Evolutionary conservation across 805 yeast genomes (phyloP), one percentile per base, ranked within the genome.

Genomic region (Saturnispora sekii): DNA sequence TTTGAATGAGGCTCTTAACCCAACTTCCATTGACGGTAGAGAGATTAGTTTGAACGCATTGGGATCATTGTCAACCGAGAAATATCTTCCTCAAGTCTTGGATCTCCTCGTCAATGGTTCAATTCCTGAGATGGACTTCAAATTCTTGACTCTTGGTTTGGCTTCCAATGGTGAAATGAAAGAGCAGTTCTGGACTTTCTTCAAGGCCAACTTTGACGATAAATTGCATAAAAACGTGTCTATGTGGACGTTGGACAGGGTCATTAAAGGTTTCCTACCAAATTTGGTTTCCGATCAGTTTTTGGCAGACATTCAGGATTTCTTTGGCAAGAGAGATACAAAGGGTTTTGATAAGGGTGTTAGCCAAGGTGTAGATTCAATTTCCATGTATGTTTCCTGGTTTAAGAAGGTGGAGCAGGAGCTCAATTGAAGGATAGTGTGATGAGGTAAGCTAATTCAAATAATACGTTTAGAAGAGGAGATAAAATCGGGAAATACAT

Each of bases 61-160:
- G 38, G 84, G 85, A 1, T 58, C 64, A 14, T 64, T 72, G 16
- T 51, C 63, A 32, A 65, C 67, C 29, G 53, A 57, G 9, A 62
- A 59, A 11, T 62, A 67, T 28, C 61, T 74, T 21, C 53, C 60
- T n/a, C 56, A 57, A 40, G 60, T 74, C 40, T 51, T 77, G n/a
- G 58, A 52, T 0, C 53, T 68, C 46, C 57, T 76, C 30, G 56
- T 69, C 36, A 66, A 74, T 32, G 67, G 68, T 2, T 56, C 65
- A 33, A 67, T 79, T 32, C 76, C 77, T 0, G 68, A 67, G 18
- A 81, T 80, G 81, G 83, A 80, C 53, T 67, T 73, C 15, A 76
- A 74, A 53, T 74, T 71, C 54, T 61, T 79, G 41, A 72, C 73
- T 3, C 57, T 55, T 8, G 59, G 74, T 21, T 63, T 79, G 32